These are phyloP conservation scores for Caryopteris hybrid DNA, from an alignment of 305 asterid genomes.

Conservation along the genomic window DNA sequence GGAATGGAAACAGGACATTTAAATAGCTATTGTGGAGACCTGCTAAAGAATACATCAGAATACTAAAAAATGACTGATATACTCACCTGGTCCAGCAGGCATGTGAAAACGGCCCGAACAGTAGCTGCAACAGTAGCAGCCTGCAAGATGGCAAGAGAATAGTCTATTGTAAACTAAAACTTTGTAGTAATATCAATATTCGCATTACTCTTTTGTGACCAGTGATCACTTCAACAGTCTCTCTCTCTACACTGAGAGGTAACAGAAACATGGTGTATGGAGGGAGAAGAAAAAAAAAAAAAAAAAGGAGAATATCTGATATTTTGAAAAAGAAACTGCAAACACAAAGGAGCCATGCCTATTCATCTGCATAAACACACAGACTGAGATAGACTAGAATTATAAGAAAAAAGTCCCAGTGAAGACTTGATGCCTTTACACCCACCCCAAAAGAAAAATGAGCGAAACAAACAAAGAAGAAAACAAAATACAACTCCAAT, in stretches of 20 bases:
- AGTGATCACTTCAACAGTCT: not conserved
- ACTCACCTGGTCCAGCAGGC: slow-evolving; percentile 87
- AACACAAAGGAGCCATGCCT: not conserved
- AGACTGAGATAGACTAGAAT: not conserved
- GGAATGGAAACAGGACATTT: not conserved
- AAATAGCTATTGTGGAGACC: slow-evolving; percentile 6
- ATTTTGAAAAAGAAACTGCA: not conserved
- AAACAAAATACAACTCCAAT: no score
- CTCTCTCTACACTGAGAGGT: not conserved
- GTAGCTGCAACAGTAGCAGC: slow-evolving; percentile 75
- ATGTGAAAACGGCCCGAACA: slow-evolving; percentile 76
- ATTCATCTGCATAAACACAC: not conserved
- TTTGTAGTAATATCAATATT: not conserved
- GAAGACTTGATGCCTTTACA: no score
- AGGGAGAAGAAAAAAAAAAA: not conserved
- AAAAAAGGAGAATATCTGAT: no score
- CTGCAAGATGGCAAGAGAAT: slow-evolving; percentile 42
- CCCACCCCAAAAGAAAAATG: no score
- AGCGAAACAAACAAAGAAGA: no score
- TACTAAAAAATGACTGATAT: slow-evolving; percentile 17
- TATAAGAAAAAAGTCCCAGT: no score
- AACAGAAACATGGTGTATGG: not conserved
- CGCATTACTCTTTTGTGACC: not conserved
- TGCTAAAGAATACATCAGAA: slow-evolving; percentile 15
- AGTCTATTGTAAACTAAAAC: slow-evolving; percentile 1